phyloP scores from a whole-genome alignment of 768 basidiomycete genomes.

The Russula olivacea region DNA sequence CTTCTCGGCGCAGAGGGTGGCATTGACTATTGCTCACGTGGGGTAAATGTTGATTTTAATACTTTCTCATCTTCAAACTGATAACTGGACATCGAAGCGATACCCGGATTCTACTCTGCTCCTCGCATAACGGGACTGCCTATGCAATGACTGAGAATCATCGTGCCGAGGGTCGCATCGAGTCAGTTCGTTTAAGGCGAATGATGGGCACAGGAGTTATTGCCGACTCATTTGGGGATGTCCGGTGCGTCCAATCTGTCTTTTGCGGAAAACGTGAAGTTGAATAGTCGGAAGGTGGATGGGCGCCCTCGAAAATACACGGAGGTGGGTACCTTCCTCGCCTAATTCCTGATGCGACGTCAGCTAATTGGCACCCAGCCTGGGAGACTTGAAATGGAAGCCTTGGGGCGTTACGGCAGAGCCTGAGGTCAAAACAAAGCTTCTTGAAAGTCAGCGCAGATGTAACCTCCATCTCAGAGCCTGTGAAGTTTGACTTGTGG shows the following conservation, averaged over 20 bases:
- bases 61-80: neutral
- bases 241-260: constrained; percentile 46
- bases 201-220: constrained; percentile 89
- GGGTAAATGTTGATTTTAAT: constrained; percentile 48
- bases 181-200: constrained; percentile 75
- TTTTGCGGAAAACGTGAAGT: neutral
- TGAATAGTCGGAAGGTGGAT: constrained; percentile 60
- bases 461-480: neutral
- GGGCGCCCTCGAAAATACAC: constrained; percentile 88
- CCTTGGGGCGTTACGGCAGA: constrained; percentile 89
- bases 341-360: constrained; percentile 1
- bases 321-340: constrained; percentile 52
- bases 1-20: constrained; percentile 68
- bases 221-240: constrained; percentile 92
- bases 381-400: constrained; percentile 88
- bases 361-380: constrained; percentile 37
- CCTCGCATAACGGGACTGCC: constrained; percentile 65
- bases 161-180: constrained; percentile 87
- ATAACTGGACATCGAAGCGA: constrained; percentile 46
- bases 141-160: constrained; percentile 89
- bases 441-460: constrained; percentile 58
- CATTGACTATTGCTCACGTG: constrained; percentile 87
- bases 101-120: constrained; percentile 80
- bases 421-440: constrained; percentile 73
- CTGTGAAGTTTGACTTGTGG: neutral